Conservation (phyloP, 129 eudicot genomes). For the Tagetes erecta region DNA sequence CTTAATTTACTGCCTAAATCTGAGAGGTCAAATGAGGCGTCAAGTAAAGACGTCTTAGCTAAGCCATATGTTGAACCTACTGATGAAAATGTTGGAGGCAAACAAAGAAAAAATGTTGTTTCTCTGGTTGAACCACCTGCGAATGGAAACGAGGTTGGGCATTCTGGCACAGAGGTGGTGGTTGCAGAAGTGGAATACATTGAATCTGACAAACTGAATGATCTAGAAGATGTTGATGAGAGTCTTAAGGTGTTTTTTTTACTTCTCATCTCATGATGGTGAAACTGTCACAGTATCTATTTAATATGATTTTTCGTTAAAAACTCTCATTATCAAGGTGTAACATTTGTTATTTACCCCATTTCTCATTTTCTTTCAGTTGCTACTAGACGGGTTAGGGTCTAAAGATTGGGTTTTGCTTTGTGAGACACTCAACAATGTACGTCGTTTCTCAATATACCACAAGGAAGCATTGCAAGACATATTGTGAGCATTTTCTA, state of each 20-base stretch:
- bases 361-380: conserved; percentile 37
- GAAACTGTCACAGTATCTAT: not conserved
- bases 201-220: conserved; percentile 69
- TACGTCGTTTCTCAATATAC: conserved; percentile 64
- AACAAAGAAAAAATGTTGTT: conserved; percentile 34
- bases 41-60: conserved; percentile 47
- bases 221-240: conserved; percentile 63
- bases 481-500: conserved; percentile 47
- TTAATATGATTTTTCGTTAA: not conserved
- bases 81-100: conserved; percentile 41
- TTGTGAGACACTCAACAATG: conserved; percentile 72
- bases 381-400: conserved; percentile 56
- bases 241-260: conserved; percentile 47
- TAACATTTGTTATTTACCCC: not conserved
- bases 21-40: conserved; percentile 45
- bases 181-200: conserved; percentile 74
- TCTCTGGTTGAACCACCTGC: conserved; percentile 36
- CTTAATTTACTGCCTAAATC: conserved; percentile 51
- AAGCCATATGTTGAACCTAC: conserved; percentile 39
- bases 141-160: conserved; percentile 37
- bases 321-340: not conserved
- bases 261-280: conserved; percentile 1
- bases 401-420: conserved; percentile 83
- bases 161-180: conserved; percentile 41
- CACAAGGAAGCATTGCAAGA: conserved; percentile 64